Conservation (phyloP, 129 eudicot genomes). For the carrot (Daucus carota) region DNA sequence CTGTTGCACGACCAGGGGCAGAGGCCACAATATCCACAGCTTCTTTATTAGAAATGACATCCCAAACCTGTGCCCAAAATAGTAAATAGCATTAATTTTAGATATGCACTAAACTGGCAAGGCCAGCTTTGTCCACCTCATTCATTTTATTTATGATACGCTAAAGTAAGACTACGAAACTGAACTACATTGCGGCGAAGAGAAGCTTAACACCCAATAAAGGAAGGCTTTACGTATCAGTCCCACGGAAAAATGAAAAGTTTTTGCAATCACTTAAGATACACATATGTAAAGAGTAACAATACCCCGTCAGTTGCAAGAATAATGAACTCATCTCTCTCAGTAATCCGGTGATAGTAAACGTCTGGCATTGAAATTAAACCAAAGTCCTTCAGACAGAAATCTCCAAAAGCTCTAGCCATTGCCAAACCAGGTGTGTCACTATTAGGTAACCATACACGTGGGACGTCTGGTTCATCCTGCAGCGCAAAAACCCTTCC, state of each 20-base stretch:
- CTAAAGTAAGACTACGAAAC: neutral
- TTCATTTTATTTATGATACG: neutral
- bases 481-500: conserved; percentile 85
- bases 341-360: conserved; percentile 68
- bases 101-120: neutral
- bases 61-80: conserved; percentile 63
- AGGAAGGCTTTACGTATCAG: neutral
- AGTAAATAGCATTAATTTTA: neutral
- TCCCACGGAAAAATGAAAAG: neutral
- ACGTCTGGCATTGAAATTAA: conserved; percentile 81
- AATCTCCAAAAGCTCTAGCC: conserved; percentile 94
- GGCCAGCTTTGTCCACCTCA: conserved; percentile 1
- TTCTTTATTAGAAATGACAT: conserved; percentile 81
- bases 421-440: conserved; percentile 88
- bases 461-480: conserved; percentile 86
- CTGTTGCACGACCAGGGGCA: conserved; percentile 64
- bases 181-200: neutral
- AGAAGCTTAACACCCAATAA: neutral
- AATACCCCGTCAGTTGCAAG: conserved; percentile 89
- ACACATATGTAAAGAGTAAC: conserved; percentile 3
- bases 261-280: neutral
- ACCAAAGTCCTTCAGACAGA: conserved; percentile 78
- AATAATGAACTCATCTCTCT: conserved; percentile 64
- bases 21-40: conserved; percentile 72
- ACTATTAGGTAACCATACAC: conserved; percentile 90